Evolutionary conservation across 805 yeast species (phyloP).

Genomic region (Nakazawaea ishiwadae): DNA sequence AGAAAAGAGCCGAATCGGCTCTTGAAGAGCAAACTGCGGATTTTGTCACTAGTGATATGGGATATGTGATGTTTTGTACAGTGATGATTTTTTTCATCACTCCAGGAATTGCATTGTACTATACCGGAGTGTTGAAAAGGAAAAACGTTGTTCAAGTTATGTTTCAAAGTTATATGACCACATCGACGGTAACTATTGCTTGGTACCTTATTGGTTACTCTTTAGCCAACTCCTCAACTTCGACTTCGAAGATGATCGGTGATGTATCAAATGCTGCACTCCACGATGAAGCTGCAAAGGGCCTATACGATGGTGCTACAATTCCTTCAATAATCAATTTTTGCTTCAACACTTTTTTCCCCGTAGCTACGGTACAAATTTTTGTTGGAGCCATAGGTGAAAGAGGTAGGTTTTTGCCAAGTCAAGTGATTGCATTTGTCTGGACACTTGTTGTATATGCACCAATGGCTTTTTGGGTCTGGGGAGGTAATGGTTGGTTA

Average conservation of each 20-base stretch:
- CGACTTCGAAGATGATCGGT: conserved; percentile 28
- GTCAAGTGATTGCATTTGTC: conserved; percentile 33
- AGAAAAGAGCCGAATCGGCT: conserved; percentile 2
- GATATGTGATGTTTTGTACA: conserved; percentile 41
- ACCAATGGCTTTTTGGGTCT: conserved; percentile 42
- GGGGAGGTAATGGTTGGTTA: conserved; percentile 42
- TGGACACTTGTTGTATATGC: conserved; percentile 41
- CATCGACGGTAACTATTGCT: conserved; percentile 30
- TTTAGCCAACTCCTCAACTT: conserved; percentile 31
- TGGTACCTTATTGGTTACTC: conserved; percentile 46
- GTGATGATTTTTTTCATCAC: conserved; percentile 45
- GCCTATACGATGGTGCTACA: conserved; percentile 38
- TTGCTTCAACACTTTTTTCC: conserved; percentile 39
- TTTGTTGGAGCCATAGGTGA: conserved; percentile 42
- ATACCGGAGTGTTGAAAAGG: conserved; percentile 37
- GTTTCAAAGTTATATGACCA: conserved; percentile 39
- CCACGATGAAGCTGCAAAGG: conserved; percentile 32
- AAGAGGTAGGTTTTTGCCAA: conserved; percentile 36
- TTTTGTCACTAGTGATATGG: conserved; percentile 42
- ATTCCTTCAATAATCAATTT: conserved; percentile 43
- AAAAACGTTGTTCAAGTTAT: conserved; percentile 39
- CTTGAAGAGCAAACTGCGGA: conserved; percentile 33
- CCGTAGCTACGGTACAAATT: conserved; percentile 45
- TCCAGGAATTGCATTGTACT: conserved; percentile 41
- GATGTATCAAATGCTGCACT: conserved; percentile 36